These are phyloP conservation scores for Ganoderma multipileum DNA, from an alignment of 1,284 basidiomycete genomes.

Conservation along the genomic window DNA sequence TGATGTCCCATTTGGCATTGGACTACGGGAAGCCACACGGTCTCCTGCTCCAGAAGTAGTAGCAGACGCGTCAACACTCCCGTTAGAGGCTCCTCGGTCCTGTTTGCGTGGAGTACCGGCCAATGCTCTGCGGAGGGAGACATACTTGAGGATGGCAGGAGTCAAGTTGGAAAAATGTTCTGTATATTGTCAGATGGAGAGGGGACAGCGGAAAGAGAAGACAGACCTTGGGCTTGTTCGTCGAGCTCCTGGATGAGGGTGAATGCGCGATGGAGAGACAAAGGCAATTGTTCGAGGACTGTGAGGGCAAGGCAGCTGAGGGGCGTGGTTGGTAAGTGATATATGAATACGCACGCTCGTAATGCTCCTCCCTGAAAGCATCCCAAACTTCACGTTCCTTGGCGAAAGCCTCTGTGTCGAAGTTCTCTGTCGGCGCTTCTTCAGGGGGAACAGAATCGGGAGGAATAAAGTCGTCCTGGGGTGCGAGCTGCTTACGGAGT, in stretches of 20 bases:
- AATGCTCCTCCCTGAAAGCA: conserved; percentile 78
- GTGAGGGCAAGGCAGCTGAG: conserved; percentile 6
- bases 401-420: conserved; percentile 41
- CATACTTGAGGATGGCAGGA: conserved; percentile 36
- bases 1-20: conserved; percentile 12
- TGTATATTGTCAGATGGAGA: conserved; percentile 1
- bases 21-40: neutral
- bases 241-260: conserved; percentile 85
- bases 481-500: neutral
- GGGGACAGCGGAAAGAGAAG: neutral
- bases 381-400: conserved; percentile 78
- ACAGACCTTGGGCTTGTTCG: conserved; percentile 69
- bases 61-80: neutral
- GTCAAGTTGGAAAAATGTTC: conserved; percentile 34
- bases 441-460: neutral
- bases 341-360: conserved; percentile 58
- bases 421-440: conserved; percentile 15
- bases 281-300: conserved; percentile 88
- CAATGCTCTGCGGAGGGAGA: conserved; percentile 31
- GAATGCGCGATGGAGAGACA: conserved; percentile 84
- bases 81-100: neutral
- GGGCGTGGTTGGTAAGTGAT: conserved; percentile 1
- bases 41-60: neutral
- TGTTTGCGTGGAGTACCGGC: conserved; percentile 9
- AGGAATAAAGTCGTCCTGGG: neutral